Percentiles rank a stretch among this genome's conserved stretches.
Evolutionary conservation across 225 moss, liverwort and hornwort species (phyloP).

Genomic region (Ulota crispa): DNA sequence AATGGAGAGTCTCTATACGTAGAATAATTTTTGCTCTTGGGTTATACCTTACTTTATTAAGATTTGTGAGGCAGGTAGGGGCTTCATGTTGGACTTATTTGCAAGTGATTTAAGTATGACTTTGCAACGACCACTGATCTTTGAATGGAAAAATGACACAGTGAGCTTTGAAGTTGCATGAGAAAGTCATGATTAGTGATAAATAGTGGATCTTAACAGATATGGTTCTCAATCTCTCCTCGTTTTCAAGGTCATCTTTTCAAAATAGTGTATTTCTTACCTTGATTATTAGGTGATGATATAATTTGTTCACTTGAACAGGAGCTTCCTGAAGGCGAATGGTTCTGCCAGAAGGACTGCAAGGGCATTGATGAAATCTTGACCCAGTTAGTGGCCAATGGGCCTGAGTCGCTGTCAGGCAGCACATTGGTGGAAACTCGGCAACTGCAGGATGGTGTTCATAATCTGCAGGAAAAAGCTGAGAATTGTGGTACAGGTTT

Average conservation of each 20-base stretch:
- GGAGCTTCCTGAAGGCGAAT: conserved; percentile 89
- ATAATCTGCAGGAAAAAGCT: conserved; percentile 26
- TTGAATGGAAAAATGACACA: not conserved
- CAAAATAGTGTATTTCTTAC: not conserved
- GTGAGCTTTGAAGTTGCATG: not conserved
- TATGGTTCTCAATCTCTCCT: not conserved
- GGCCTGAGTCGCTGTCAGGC: conserved; percentile 68
- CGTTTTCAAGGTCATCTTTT: not conserved
- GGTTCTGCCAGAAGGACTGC: conserved; percentile 90
- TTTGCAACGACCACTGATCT: too few species aligned
- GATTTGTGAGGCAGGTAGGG: too few species aligned
- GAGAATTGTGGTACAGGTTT: conserved; percentile 39
- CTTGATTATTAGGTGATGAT: not conserved
- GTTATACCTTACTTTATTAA: too few species aligned
- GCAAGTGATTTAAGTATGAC: not conserved
- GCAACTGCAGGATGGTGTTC: conserved; percentile 28
- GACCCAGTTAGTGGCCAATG: conserved; percentile 72
- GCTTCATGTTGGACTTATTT: not conserved
- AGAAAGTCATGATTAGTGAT: not conserved
- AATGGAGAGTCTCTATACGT: too few species aligned
- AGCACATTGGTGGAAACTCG: conserved; percentile 60
- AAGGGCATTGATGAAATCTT: conserved; percentile 72
- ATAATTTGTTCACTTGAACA: conserved; percentile 29
- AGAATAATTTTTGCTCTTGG: too few species aligned
- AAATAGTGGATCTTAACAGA: not conserved